A percentile compares a stretch with the other conserved stretches of the same genome.
These are phyloP conservation scores for Allium fistulosum DNA, from an alignment of 106 monocot genomes.

Conservation along the genomic window DNA sequence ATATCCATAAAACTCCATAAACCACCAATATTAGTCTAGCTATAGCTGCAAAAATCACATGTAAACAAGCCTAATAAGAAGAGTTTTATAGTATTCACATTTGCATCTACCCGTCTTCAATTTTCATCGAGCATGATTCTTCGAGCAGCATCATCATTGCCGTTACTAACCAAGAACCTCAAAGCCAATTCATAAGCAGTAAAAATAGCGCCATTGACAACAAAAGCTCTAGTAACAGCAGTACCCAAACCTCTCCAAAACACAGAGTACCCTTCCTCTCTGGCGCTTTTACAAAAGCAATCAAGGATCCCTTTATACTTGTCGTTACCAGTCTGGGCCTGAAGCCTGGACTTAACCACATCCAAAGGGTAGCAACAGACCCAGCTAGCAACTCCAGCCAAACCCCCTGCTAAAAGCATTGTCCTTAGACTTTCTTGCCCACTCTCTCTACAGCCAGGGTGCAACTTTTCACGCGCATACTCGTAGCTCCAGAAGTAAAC, in stretches of 20 bases:
- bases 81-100: too few species aligned
- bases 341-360: constrained; percentile 82
- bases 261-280: constrained; percentile 70
- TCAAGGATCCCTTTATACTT: constrained; percentile 77
- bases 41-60: too few species aligned
- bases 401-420: constrained; percentile 78
- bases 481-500: constrained; percentile 95
- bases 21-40: too few species aligned
- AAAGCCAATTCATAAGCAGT: constrained; percentile 79
- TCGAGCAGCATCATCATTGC: background rate
- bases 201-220: constrained; percentile 95
- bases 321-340: constrained; percentile 36
- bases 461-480: constrained; percentile 46
- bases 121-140: constrained; percentile 40
- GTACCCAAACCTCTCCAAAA: constrained; percentile 90
- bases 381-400: constrained; percentile 91
- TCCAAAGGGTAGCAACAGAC: constrained; percentile 83
- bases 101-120: too few species aligned
- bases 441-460: constrained; percentile 61
- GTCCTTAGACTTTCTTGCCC: constrained; percentile 62
- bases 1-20: too few species aligned
- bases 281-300: constrained; percentile 71
- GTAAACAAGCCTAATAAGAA: too few species aligned
- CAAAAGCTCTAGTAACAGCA: constrained; percentile 71
- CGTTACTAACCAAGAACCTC: constrained; percentile 38